Percentiles rank a stretch among this genome's conserved stretches.
Conservation (phyloP, 768 basidiomycete genomes). For the Porphyrellus cyaneotinctus region DNA sequence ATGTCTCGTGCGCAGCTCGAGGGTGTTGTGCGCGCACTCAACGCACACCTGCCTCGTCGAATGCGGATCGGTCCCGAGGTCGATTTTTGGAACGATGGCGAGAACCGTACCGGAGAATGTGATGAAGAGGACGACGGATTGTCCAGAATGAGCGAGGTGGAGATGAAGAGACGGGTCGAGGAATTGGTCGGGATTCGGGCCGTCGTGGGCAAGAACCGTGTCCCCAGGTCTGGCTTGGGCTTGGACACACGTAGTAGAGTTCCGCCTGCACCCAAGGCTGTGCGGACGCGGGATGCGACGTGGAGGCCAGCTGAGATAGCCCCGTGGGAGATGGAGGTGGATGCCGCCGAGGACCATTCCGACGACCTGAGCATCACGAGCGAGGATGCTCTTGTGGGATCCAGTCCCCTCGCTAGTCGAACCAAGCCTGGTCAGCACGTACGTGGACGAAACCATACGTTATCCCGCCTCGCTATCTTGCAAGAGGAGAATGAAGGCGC, state of each 20-base stretch:
- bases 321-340: conserved; percentile 27
- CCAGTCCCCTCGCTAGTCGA: conserved; percentile 28
- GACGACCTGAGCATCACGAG: conserved; percentile 4
- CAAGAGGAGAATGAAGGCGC: conserved; percentile 27
- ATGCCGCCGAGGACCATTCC: conserved; percentile 5
- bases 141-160: conserved; percentile 33
- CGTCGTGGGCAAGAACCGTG: conserved; percentile 30
- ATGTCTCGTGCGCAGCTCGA: conserved; percentile 57
- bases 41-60: conserved; percentile 49
- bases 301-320: conserved; percentile 19
- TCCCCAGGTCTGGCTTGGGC: conserved; percentile 25
- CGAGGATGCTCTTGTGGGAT: conserved; percentile 19
- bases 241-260: conserved; percentile 16
- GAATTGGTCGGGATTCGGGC: conserved; percentile 52
- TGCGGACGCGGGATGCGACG: conserved; percentile 19
- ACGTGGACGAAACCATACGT: conserved; percentile 4
- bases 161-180: conserved; percentile 56
- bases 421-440: conserved; percentile 5
- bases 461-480: conserved; percentile 21
- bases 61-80: conserved; percentile 45
- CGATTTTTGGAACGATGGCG: conserved; percentile 16
- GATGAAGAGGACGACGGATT: conserved; percentile 8
- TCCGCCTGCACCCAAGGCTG: conserved; percentile 30
- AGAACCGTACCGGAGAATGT: not conserved
- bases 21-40: conserved; percentile 50